phyloP scores from a whole-genome alignment of 1,284 basidiomycete genomes.

The Puccinia sorghi region DNA sequence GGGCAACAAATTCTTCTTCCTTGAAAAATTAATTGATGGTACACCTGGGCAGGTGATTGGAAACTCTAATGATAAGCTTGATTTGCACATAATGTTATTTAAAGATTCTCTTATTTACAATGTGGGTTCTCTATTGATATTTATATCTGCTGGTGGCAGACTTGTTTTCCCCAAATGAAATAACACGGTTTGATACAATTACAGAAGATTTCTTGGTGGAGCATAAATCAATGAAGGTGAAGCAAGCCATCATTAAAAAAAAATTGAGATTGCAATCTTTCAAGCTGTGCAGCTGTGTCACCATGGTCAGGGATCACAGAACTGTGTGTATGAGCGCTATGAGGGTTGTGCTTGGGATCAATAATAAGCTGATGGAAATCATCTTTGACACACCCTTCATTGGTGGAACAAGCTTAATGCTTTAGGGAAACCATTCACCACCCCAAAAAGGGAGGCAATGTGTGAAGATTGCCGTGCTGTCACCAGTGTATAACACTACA shows the following conservation, averaged over 20 bases:
- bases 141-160: slow-evolving; percentile 76
- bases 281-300: slow-evolving; percentile 87
- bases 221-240: slow-evolving; percentile 69
- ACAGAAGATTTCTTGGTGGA: slow-evolving; percentile 70
- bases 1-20: slow-evolving; percentile 89
- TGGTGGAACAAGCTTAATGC: slow-evolving; percentile 66
- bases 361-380: slow-evolving; percentile 85
- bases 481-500: too few species aligned
- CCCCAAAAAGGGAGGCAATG: too few species aligned
- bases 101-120: neutral
- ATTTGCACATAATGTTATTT: slow-evolving; percentile 76
- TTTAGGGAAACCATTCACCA: too few species aligned
- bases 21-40: slow-evolving; percentile 91
- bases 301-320: slow-evolving; percentile 90
- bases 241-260: slow-evolving; percentile 83
- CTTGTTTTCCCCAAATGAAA: slow-evolving; percentile 81
- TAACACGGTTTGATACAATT: slow-evolving; percentile 73
- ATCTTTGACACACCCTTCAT: slow-evolving; percentile 96
- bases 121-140: neutral
- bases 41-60: slow-evolving; percentile 82
- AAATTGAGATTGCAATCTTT: slow-evolving; percentile 90
- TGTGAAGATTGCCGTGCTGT: too few species aligned
- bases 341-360: slow-evolving; percentile 89
- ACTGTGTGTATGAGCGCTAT: slow-evolving; percentile 86
- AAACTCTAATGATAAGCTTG: slow-evolving; percentile 69